Conservation (phyloP, 345 rosid species). For the Populus pruinosa region DNA sequence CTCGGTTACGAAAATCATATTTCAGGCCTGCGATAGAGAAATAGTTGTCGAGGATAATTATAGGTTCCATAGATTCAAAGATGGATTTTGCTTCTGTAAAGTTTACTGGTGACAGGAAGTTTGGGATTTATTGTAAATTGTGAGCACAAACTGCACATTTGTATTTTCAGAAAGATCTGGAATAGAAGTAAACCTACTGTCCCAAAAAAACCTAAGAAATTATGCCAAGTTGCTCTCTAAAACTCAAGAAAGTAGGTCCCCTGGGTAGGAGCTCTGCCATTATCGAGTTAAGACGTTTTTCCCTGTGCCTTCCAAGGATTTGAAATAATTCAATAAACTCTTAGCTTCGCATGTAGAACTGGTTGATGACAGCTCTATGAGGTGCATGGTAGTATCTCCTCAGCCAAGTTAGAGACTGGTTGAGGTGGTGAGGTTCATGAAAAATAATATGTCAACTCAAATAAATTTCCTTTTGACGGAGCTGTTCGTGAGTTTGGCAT, state of each 20-base stretch:
- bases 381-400: no score
- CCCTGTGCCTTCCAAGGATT: no score
- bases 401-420: no score
- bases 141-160: not conserved
- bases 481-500: not conserved
- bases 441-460: not conserved
- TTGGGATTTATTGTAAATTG: no score
- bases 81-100: slow-evolving; percentile 24
- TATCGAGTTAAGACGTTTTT: no score
- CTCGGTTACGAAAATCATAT: slow-evolving; percentile 21
- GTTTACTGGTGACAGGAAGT: slow-evolving; percentile 20
- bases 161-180: not conserved
- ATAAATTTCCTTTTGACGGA: not conserved
- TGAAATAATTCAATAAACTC: no score
- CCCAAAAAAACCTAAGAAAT: not conserved
- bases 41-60: slow-evolving; percentile 20
- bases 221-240: no score
- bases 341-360: no score
- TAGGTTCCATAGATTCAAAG: slow-evolving; percentile 23
- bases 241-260: no score
- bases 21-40: slow-evolving; percentile 13
- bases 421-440: not conserved
- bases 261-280: no score
- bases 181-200: not conserved
- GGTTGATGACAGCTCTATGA: no score